phyloP scores from a whole-genome alignment of 2,329 filamentous ascomycete species.

The Epicoccum sorghinum region DNA sequence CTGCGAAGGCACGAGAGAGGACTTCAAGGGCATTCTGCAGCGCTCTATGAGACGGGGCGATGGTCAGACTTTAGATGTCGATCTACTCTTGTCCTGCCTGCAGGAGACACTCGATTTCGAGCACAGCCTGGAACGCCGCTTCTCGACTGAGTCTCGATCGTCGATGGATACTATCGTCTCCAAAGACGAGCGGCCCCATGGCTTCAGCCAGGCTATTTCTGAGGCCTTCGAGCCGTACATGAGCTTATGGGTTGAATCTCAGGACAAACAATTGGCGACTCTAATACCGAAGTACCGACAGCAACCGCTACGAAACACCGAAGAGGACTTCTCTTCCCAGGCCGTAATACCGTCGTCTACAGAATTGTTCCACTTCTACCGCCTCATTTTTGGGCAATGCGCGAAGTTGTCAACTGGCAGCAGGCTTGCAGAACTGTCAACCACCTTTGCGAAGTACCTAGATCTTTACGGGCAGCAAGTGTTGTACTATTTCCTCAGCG shows the following conservation, averaged over 20 bases:
- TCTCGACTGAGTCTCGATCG: constrained; percentile 72
- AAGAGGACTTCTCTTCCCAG: constrained; percentile 91
- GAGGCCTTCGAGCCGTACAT: constrained; percentile 97
- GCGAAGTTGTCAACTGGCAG: constrained; percentile 94
- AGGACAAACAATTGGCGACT: constrained; percentile 82
- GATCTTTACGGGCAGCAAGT: constrained; percentile 96
- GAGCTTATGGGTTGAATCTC: constrained; percentile 95
- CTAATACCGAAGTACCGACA: constrained; percentile 88
- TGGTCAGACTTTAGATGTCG: constrained; percentile 84
- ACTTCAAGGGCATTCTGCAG: constrained; percentile 92
- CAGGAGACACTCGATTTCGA: constrained; percentile 98
- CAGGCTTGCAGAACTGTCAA: constrained; percentile 81
- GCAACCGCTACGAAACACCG: constrained; percentile 77
- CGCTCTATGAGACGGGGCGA: constrained; percentile 80
- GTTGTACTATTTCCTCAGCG: constrained; percentile 72
- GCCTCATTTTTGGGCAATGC: constrained; percentile 89
- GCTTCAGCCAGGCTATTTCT: constrained; percentile 89
- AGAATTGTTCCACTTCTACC: constrained; percentile 97
- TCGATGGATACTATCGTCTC: constrained; percentile 92
- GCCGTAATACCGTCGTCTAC: constrained; percentile 92
- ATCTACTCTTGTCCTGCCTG: constrained; percentile 83
- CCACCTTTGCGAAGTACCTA: constrained; percentile 87
- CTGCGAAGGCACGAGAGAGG: constrained; percentile 92
- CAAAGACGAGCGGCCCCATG: constrained; percentile 73
- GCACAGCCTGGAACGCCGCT: constrained; percentile 84